Base-by-base conservation (phyloP, 2,329 filamentous ascomycete species). In the Aspergillus quadrilineatus region DNA sequence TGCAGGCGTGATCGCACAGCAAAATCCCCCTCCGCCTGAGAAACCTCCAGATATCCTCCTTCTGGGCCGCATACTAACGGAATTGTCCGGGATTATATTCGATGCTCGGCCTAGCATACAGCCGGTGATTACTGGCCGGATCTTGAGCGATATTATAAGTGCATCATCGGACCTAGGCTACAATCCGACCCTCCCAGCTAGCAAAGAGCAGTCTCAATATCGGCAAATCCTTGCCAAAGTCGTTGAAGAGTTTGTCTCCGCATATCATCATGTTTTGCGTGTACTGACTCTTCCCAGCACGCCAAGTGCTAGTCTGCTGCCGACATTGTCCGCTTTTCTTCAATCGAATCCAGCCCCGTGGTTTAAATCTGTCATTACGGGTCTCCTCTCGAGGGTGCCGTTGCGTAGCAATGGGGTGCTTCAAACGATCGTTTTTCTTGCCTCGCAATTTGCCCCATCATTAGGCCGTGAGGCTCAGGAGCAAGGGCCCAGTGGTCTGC, bases 361-460 rank as follows among this genome's bases (percentile, higher is more conserved):
- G 75, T 76, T 77, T 50, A 77, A 74, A 50, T 61, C 64, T 9
- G 59, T 63, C 9, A 65, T 77, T 5, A 74, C 75, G 4, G 62
- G 63, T 10, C 67, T 72, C 14, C 62, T 77, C n/a, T 74, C 75
- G 6, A 67, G 62, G 8, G 56, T 77, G 2, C 75, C 75, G 14
- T 60, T 78, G 39, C 75, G 75, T 1, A 58, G 67, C 2, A 70
- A 74, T 55, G 75, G 75, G 2, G 73, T 78, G 15, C 53, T 75
- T 22, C 74, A 78, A 55, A 76, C 70, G 1, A 72, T 78, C 37
- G 61, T 75, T 37, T 77, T 77, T 51, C 63, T 77, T 39, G 72
- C 73, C 4, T 75, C 73, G 12, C 75, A 77, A 58, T 72, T 77
- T 48, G 69, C 73, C 0, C 75, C 75, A 7, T 66, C 71, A 1